Evolutionary conservation across 176 grass and related monocot species (phyloP), one percentile per base, ranked within the genome.

Genomic region (Elymus sibiricus): DNA sequence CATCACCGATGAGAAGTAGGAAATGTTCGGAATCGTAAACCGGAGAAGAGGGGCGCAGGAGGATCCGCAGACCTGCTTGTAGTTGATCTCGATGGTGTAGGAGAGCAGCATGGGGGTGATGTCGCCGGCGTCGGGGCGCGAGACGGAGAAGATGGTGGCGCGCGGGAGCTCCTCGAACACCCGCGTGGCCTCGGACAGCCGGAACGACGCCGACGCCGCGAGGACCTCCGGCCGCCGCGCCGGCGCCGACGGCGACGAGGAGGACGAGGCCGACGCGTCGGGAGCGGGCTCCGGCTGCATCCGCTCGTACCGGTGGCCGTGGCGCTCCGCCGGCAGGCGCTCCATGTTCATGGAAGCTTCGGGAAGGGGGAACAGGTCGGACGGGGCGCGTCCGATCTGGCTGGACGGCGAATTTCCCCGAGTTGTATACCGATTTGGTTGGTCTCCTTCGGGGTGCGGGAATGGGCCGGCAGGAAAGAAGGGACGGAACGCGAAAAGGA

Each of bases 81-180:
- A 96, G 77, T 89, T 89, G 87, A 94, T 85, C 85, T 96, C 97
- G 88, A 99, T 94, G 84, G 94, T 96, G 77, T 99, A 96, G 17
- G 94, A 94, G 35, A 96, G 92, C 14, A 94, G 92, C 94, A 96
- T 94, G 70, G 92, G 97, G 29, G 92, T 96, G 94, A 96, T 96
- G 83, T 99, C 97, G 24, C 90, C 91, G 22, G 88, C 97, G 25
- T 99, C 97, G 86, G 97, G 92, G 38, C 94, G 88, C 46, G 94
- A 99, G 13, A 96, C 88, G 42, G 97, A 83, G 35, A 88, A 83
- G 82, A 99, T 95, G 70, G 68, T 79, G 17, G 92, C 88, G 37
- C 87, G 88, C 13, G 97, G 97, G 79, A 96, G 80, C 83, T 96
- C 92, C 31, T 96, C 94, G 74, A 99, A 99, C 29, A 94, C 88